Base-by-base conservation (phyloP, 768 basidiomycete species). In the Neoboletus brunneissimus region DNA sequence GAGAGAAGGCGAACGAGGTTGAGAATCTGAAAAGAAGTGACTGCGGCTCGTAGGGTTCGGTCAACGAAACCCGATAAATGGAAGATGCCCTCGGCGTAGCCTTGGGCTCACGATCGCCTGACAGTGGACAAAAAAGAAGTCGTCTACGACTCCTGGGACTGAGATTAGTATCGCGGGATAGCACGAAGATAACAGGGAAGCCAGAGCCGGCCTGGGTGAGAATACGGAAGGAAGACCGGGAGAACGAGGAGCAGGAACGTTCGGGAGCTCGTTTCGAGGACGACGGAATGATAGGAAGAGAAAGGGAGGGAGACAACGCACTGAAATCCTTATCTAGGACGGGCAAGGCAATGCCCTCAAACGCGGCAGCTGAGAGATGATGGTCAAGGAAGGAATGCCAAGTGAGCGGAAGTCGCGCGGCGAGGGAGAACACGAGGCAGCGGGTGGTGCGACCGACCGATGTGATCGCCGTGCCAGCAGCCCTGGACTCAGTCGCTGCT, bases 21-120 rank as follows among this genome's bases (percentile, higher is more conserved):
- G 56, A 65, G 61, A 57, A 64, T 50, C 58, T 56, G 54, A 56
- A 61, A 41, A 51, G 15, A 34, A 52, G 37, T 2, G 44, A 22
- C 38, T 48, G 54, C 47, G 48, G 44, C n/a, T 53, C 29, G 56
- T 43, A 48, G 53, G 55, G 54, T 58, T 41, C 67, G 65, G 55
- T 69, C 67, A 61, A 67, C 65, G 64, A 58, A 37, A 58, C 54
- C 64, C 35, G 42, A 32, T 29, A 29, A 58, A 59, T 57, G 59
- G 65, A 61, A 56, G 46, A 32, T 13, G 52, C 38, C 48, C 54
- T 41, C 12, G 58, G 66, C 54, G 64, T 56, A 54, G 63, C 57
- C 60, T 55, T 53, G 54, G 41, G 51, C 34, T 48, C 41, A 59
- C 56, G 52, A 63, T 56, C 50, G 47, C 46, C 48, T 45, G 47